Evolutionary conservation across 257 asterid species (phyloP), one percentile per base, ranked within the genome.

Genomic region (Marsdenia floribunda): DNA sequence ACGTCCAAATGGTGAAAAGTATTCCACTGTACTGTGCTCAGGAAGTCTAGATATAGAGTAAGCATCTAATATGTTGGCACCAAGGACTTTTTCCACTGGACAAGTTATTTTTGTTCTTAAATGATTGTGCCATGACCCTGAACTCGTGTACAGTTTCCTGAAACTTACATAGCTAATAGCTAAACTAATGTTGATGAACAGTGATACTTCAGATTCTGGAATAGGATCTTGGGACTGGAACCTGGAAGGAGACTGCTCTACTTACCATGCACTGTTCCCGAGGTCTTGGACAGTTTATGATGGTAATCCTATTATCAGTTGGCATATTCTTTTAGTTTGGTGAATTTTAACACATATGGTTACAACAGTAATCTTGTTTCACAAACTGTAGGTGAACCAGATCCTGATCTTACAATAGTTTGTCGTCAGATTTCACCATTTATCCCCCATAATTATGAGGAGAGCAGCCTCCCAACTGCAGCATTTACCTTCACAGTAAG

Each of bases 201-300:
- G 99, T 75, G 93, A 88, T 75, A 78, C 76, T 70, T 83, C 93
- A 74, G 90, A 86, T 79, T 78, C 88, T 75, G 99, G 99, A 77
- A 88, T 92, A 80, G 92, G 88, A 85, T 92, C 97, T 74, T 95
- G 99, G 99, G 99, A 92, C 88, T 95, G 99, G 99, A 87, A 81
- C 54, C 86, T 95, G 72, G 80, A 77, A 57, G 99, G 99, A 57
- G 73, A 79, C 71, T 81, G 80, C 38, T 95, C 90, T 42, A 87
- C 96, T 21, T 95, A 92, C 88, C 98, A 95, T 92, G 99, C 94
- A 63, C 77, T 95, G 84, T 95, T 73, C 83, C 99, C 99, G 6
- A 89, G 99, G 85, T 87, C 99, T n/a, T 95, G 99, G 99, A 95
- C 99, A 44, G 96, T 89, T 42, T 92, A 92, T 73, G 91, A 92